A percentile compares a stretch with the other conserved stretches of the same genome.
Conservation (phyloP, 345 rosid species). For the Ricinus communis region DNA sequence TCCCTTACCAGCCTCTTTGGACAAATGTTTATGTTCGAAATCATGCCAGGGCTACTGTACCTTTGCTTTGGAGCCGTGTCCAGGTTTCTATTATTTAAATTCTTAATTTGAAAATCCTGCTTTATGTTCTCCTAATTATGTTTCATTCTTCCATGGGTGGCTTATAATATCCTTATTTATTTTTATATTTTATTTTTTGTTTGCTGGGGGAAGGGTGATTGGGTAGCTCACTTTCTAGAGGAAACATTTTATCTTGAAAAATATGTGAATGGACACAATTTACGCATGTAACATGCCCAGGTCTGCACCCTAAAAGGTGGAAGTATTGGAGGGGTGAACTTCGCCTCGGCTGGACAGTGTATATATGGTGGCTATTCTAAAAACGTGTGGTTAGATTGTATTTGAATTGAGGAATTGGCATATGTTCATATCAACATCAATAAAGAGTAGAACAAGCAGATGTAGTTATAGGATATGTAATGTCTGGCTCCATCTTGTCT, state of each 20-base stretch:
- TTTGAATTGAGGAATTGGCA: neutral
- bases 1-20: conserved; percentile 92
- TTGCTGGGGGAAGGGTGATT: neutral
- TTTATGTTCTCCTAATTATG: conserved; percentile 1
- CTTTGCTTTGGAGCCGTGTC: conserved; percentile 99
- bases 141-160: neutral
- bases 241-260: neutral
- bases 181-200: too few relatives aligned
- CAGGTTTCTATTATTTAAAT: conserved; percentile 60
- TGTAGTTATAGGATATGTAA: neutral
- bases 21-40: conserved; percentile 89
- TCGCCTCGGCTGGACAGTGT: neutral
- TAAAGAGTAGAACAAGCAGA: too few relatives aligned
- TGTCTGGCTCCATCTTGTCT: neutral
- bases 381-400: neutral
- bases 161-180: too few relatives aligned
- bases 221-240: neutral
- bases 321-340: neutral
- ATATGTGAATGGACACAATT: neutral
- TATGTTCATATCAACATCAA: neutral
- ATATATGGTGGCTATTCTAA: neutral
- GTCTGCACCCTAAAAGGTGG: neutral
- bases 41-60: conserved; percentile 89
- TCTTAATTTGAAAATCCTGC: neutral
- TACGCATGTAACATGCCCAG: neutral